Percentiles rank a stretch among this genome's conserved stretches.
Evolutionary conservation across 2,329 filamentous ascomycete species (phyloP).

Genomic region (Ophiosphaerella korrae): DNA sequence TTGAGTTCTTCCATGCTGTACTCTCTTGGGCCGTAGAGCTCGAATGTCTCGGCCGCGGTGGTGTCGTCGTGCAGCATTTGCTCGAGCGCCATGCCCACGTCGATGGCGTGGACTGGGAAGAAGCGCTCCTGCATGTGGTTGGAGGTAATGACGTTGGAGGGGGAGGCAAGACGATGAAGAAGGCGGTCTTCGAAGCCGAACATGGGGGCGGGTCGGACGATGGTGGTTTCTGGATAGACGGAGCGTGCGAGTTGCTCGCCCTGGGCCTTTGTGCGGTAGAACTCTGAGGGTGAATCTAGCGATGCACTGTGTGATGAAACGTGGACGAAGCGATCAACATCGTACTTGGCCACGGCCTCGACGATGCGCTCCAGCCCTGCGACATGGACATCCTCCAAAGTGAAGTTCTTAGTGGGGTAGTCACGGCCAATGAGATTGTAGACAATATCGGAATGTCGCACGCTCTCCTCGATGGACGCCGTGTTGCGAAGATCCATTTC

Average conservation of each 20-base stretch:
- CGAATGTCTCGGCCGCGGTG: constrained; percentile 88
- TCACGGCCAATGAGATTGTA: constrained; percentile 95
- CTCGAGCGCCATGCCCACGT: constrained; percentile 88
- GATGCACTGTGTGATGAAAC: constrained; percentile 93
- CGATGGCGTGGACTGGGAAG: constrained; percentile 89
- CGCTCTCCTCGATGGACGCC: constrained; percentile 91
- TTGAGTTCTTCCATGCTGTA: constrained; percentile 90
- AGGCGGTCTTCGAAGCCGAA: constrained; percentile 96
- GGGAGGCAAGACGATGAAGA: constrained; percentile 80
- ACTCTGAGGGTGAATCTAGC: constrained; percentile 80
- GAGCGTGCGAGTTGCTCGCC: constrained; percentile 82
- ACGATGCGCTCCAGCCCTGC: constrained; percentile 91
- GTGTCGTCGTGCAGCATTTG: constrained; percentile 88
- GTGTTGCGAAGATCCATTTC: constrained; percentile 97
- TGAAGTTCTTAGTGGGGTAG: constrained; percentile 98
- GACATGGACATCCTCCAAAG: constrained; percentile 88
- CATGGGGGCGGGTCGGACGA: constrained; percentile 90
- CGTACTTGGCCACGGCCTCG: constrained; percentile 95
- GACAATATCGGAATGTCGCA: constrained; percentile 95
- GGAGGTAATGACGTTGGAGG: constrained; percentile 81
- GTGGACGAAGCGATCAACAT: constrained; percentile 95
- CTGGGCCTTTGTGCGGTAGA: constrained; percentile 87
- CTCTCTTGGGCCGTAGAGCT: constrained; percentile 91
- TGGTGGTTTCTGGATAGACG: constrained; percentile 96
- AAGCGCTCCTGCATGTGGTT: constrained; percentile 94